These are phyloP conservation scores for Chrysophaeum taylorii DNA, from an alignment of 352 stramenopile species.

Conservation along the genomic window DNA sequence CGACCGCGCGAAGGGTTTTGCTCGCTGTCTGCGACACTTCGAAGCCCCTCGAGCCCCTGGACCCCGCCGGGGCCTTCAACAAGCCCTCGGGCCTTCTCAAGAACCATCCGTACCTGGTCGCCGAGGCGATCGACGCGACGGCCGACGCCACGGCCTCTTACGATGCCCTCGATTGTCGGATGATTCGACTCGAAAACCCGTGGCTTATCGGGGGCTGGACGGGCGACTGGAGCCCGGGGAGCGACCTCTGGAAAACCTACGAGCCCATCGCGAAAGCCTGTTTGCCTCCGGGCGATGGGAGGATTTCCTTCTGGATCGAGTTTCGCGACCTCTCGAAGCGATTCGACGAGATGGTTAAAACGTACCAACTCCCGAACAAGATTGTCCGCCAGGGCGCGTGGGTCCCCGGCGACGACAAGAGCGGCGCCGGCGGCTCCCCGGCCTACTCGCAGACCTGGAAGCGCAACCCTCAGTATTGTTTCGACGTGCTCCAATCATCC, in stretches of 20 bases:
- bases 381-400: conserved; percentile 3
- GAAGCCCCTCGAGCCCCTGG: conserved; percentile 4
- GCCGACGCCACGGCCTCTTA: conserved; percentile 25
- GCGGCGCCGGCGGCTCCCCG: conserved; percentile 8
- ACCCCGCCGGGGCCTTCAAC: background rate
- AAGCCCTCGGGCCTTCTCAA: conserved; percentile 2
- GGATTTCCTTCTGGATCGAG: conserved; percentile 18
- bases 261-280: conserved; percentile 5
- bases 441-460: conserved; percentile 1
- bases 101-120: conserved; percentile 23
- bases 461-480: conserved; percentile 20
- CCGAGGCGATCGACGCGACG: conserved; percentile 14
- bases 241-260: conserved; percentile 17
- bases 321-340: conserved; percentile 9
- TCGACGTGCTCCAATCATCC: conserved; percentile 11
- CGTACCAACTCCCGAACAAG: background rate
- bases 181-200: conserved; percentile 21
- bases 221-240: conserved; percentile 11
- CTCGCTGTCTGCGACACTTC: conserved; percentile 14
- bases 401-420: conserved; percentile 14
- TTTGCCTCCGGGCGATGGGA: background rate
- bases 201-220: conserved; percentile 12
- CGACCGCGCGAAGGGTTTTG: background rate
- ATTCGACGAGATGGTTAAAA: conserved; percentile 15
- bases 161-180: conserved; percentile 20